Evolutionary conservation across 2,329 filamentous ascomycete species (phyloP), one percentile per base, ranked within the genome.

Genomic region (Alternaria ventricosa): DNA sequence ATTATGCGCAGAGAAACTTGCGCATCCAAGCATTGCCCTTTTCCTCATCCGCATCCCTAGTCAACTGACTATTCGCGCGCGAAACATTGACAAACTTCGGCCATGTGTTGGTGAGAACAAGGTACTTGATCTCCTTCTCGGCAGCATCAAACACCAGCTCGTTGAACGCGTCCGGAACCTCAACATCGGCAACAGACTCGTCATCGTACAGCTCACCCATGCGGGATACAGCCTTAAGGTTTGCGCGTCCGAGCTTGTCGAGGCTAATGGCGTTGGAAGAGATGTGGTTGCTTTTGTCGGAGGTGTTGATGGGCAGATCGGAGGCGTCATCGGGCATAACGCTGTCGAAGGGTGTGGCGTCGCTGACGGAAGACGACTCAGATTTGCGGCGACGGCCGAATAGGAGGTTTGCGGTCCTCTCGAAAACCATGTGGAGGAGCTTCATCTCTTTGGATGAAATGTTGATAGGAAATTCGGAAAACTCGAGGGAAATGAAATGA

Each of bases 31-130:
- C n/a, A 36, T 61, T 49, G 2, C 67, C 70, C 49, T 64, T 67
- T 57, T 68, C 65, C 18, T 66, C 50, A 22, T 66, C 70, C 22
- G 20, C 44, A 18, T 71, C 63, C 47, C 53, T 67, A 53, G 63
- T 69, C 56, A 61, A 49, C 53, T 67, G 67, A 57, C 69, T 71
- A 13, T 67, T 71, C 8, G 66, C 67, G n/a, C 65, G 66, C 53
- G 66, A 67, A 41, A 70, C 60, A 60, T 75, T 76, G 18, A 79
- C 74, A 57, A 77, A 79, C 60, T 77, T 79, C 1, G 76, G 76
- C 77, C 77, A 79, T 1, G 76, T 79, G 46, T 79, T 79, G 7
- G 74, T 78, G 9, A 79, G 70, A 6, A 78, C 71, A 10, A 79
- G 67, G 47, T 79, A 79, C 60, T 79, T 79, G 64, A 78, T 77